A percentile compares a stretch with the other conserved stretches of the same genome.
phyloP scores from a whole-genome alignment of 2,329 filamentous ascomycete species.

The Juglanconis oblonga region DNA sequence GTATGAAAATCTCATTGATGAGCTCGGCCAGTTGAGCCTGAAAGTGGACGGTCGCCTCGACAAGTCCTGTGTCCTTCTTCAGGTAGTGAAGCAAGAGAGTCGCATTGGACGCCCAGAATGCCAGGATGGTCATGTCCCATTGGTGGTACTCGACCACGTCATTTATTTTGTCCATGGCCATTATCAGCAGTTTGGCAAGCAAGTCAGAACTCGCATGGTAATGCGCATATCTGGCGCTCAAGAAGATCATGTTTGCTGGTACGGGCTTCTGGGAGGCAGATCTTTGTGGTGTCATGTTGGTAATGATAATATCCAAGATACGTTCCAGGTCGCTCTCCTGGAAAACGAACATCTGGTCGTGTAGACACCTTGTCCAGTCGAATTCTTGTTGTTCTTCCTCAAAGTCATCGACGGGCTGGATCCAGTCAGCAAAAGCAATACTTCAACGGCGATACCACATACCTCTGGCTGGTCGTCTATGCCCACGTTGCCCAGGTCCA shows the following conservation, averaged over 20 bases:
- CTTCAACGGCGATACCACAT: not conserved
- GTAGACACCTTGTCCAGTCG: constrained; percentile 88
- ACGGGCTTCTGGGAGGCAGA: constrained; percentile 97
- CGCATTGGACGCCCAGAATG: constrained; percentile 98
- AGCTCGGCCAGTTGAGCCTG: constrained; percentile 91
- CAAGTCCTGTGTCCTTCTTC: constrained; percentile 84
- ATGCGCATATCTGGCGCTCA: constrained; percentile 92
- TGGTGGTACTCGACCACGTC: constrained; percentile 92
- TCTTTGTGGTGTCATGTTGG: constrained; percentile 94
- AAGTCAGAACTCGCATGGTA: constrained; percentile 90
- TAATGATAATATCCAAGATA: constrained; percentile 94
- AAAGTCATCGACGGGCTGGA: constrained; percentile 68
- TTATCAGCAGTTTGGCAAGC: constrained; percentile 73
- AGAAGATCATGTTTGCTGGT: constrained; percentile 93
- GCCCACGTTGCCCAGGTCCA: constrained; percentile 91
- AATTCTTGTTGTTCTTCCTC: constrained; percentile 92
- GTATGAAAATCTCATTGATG: constrained; percentile 96
- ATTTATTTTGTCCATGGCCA: constrained; percentile 95
- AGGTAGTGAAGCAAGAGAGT: constrained; percentile 94
- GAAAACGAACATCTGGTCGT: constrained; percentile 99
- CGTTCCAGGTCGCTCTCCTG: constrained; percentile 89
- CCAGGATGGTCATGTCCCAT: constrained; percentile 99
- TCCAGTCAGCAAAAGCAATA: constrained; percentile 15
- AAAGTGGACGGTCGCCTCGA: constrained; percentile 80
- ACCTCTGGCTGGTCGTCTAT: constrained; percentile 95